A percentile compares a stretch with the other conserved stretches of the same genome.
Evolutionary conservation across 2,329 filamentous ascomycete genomes (phyloP).

Genomic region (Aspergillus niger): DNA sequence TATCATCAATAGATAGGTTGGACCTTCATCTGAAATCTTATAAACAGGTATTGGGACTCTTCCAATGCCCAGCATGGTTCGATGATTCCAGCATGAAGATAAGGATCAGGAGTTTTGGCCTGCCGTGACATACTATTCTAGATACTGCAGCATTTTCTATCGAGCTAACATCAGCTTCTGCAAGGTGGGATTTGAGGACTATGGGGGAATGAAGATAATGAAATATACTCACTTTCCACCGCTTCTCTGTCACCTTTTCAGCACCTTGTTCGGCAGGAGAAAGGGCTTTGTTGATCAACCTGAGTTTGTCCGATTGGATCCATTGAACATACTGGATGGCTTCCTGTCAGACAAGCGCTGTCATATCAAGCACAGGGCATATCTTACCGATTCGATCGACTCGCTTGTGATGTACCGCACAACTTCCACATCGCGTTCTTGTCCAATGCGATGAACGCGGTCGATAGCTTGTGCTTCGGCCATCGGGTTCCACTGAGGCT

Average conservation of each 20-base stretch:
- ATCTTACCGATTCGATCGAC: conserved; percentile 58
- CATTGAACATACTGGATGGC: conserved; percentile 9
- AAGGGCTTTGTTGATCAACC: background rate
- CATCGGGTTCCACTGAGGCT: conserved; percentile 89
- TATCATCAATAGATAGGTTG: too few species aligned
- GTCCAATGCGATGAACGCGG: conserved; percentile 79
- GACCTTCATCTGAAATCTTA: too few species aligned
- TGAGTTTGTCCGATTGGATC: conserved; percentile 8
- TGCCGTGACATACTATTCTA: too few species aligned
- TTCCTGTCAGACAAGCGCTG: too few species aligned
- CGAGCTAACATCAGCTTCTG: too few species aligned
- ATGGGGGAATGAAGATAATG: too few species aligned
- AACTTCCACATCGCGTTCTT: conserved; percentile 75
- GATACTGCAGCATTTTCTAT: too few species aligned
- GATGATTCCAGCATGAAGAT: too few species aligned
- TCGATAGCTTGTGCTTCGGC: conserved; percentile 87
- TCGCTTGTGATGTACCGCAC: conserved; percentile 65
- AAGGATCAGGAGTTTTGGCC: too few species aligned
- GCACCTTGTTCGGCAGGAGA: background rate
- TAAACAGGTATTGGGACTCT: too few species aligned
- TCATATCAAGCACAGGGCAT: background rate
- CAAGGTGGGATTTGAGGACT: too few species aligned
- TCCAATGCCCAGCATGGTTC: too few species aligned
- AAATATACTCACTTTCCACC: conserved; percentile 3
- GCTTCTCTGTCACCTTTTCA: background rate